These are phyloP conservation scores for Niveomyces coronatus DNA, from an alignment of 2,329 filamentous ascomycete species.

Conservation along the genomic window DNA sequence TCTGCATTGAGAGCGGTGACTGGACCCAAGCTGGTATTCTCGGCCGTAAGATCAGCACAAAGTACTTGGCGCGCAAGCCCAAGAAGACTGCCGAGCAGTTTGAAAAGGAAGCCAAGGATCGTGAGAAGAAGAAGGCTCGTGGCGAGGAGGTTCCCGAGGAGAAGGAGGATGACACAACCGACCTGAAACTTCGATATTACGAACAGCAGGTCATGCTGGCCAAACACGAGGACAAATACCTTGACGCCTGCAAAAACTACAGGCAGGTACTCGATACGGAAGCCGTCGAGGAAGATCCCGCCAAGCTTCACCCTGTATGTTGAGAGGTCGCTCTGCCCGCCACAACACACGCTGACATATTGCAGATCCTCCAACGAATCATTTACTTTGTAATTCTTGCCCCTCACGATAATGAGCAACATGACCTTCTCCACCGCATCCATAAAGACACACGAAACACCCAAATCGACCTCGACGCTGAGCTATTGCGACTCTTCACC, in stretches of 20 bases:
- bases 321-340: not conserved
- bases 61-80: slow-evolving; percentile 79
- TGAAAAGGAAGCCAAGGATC: slow-evolving; percentile 81
- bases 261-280: slow-evolving; percentile 93
- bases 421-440: slow-evolving; percentile 90
- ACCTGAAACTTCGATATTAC: slow-evolving; percentile 91
- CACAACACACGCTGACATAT: slow-evolving; percentile 12
- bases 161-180: slow-evolving; percentile 81
- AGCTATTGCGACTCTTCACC: slow-evolving; percentile 89
- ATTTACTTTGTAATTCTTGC: slow-evolving; percentile 97
- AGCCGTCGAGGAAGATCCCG: slow-evolving; percentile 80
- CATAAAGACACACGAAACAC: slow-evolving; percentile 74
- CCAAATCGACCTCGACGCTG: slow-evolving; percentile 67
- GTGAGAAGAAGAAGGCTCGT: slow-evolving; percentile 73
- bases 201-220: slow-evolving; percentile 93
- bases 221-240: slow-evolving; percentile 95
- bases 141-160: slow-evolving; percentile 71
- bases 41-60: slow-evolving; percentile 92
- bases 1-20: slow-evolving; percentile 92
- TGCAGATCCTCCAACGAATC: slow-evolving; percentile 77
- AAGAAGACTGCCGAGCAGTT: slow-evolving; percentile 85
- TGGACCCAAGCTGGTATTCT: slow-evolving; percentile 94
- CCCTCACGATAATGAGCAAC: slow-evolving; percentile 97
- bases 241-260: slow-evolving; percentile 97
- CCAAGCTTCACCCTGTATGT: slow-evolving; percentile 75